Base-by-base conservation (phyloP, 805 yeast species). In the Pichia californica region DNA sequence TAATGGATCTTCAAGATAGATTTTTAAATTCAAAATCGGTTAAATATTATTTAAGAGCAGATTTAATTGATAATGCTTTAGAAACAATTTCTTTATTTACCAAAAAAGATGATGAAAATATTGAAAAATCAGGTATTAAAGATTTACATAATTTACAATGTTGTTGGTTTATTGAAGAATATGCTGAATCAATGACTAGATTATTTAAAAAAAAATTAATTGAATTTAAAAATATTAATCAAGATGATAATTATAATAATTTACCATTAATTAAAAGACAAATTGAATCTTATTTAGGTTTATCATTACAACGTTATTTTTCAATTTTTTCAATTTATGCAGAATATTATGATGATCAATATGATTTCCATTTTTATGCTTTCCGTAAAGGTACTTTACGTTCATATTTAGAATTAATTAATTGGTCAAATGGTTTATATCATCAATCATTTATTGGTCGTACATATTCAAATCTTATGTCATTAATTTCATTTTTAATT, bases 361-460 rank as follows among this genome's bases (percentile, higher is more conserved):
- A 83, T 50, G 99, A 93, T 61, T 93, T 91, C 81, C 98, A 93
- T 61, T 81, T 85, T 36, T 93, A 87, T 61, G 84, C 95, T 59
- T 77, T 86, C 72, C 77, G 96, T 64, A 79, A 83, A 53, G 98
- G 97, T 19, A 87, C 97, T 7, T 81, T 91, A 21, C 75, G 95
- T 50, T 81, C 91, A 8, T 93, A 91, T 58, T 53, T 85, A 25
- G 81, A 79, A 16, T 77, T 86, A 76, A 52, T 89, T 40, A 62
- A 69, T 38, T 93, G 98, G 98, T 95, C 81, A 44, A 94, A 89
- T 59, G 59, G 66, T 18, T 61, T 93, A 36, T 88, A 71, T 58
- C 59, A 77, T 8, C 77, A 83, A 28, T 88, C 94, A 4, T 73
- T 83, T 41, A 87, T 77, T 56, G 68, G 75, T n/a, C 74, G 93